Evolutionary conservation across 345 rosid genomes (phyloP), one percentile per base, ranked within the genome.

Genomic region (Lepidium africanum): DNA sequence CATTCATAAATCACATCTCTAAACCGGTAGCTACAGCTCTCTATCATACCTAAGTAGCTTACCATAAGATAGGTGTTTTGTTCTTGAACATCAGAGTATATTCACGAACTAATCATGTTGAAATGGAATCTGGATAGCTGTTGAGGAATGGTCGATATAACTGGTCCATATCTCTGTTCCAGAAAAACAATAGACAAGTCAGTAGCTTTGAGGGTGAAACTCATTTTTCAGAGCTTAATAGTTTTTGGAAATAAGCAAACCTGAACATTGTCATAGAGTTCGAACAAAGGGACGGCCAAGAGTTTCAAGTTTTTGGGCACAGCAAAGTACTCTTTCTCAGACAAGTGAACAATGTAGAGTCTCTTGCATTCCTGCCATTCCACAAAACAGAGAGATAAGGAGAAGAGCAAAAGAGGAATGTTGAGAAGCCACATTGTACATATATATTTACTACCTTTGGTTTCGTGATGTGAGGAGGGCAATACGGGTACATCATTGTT

Each of bases 71-170:
- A 74, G 4, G 46, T 7, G 53, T 53, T 53, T 68, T 62, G 41
- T 40, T 54, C 51, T 74, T 39, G 21, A 53, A 25, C 63, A 59
- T 33, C 21, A 30, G n/a, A 62, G 69, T 49, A 32, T 54, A 67
- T 63, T 92, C 80, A 90, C 10, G 83, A 78, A 40, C 88, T 70
- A 60, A 89, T 84, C 98, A 92, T 92, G 72, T 87, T 90, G 85
- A 92, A 90, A 78, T 87, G 96, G 82, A 90, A 90, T 81, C 98
- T 90, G 39, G 98, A 92, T 55, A 92, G 96, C 81, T 92, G 98
- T 80, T 90, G 96, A 39, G 98, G 98, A 76, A 92, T 92, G 77
- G 96, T 90, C 27, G 96, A 92, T 72, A 90, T 92, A 23, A 92
- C 96, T 0, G 96, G 96, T 50, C 98, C 98, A 25, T 90, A 92